These are phyloP conservation scores for Hordeum marinum DNA, from an alignment of 176 grass and related monocot species.

Conservation along the genomic window DNA sequence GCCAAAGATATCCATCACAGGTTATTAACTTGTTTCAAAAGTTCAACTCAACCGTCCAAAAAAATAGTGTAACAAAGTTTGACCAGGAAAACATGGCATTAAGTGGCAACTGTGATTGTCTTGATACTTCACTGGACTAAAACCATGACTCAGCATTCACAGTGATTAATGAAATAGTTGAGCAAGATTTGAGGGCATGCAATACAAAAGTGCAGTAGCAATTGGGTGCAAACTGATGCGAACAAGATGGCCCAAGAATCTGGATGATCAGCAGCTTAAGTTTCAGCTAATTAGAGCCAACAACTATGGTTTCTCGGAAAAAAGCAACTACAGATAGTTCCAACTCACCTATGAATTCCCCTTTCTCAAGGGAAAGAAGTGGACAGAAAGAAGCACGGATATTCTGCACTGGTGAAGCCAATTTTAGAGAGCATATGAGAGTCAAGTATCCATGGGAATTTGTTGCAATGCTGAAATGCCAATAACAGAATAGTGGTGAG, in stretches of 20 bases:
- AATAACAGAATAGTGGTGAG: constrained; percentile 24
- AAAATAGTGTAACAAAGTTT: neutral
- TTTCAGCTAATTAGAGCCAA: constrained; percentile 4
- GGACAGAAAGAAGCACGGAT: constrained; percentile 89
- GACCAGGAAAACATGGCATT: neutral
- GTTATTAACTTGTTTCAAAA: neutral
- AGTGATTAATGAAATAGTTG: neutral
- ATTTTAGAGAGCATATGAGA: constrained; percentile 79
- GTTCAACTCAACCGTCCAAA: neutral
- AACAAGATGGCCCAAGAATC: neutral
- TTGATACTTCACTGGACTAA: neutral
- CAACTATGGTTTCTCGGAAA: neutral
- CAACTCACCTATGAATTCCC: constrained; percentile 89
- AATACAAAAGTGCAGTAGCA: neutral
- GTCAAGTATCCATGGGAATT: constrained; percentile 81
- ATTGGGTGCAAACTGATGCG: neutral
- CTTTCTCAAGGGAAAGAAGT: constrained; percentile 98
- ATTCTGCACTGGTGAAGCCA: constrained; percentile 54
- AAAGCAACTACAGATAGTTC: neutral
- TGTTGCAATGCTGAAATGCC: constrained; percentile 55
- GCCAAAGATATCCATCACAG: neutral
- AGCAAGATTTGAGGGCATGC: neutral
- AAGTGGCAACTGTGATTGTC: neutral
- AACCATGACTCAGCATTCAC: neutral
- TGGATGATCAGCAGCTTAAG: neutral